These are phyloP conservation scores for Phanerochaete sordida DNA, from an alignment of 768 basidiomycete genomes.

Conservation along the genomic window DNA sequence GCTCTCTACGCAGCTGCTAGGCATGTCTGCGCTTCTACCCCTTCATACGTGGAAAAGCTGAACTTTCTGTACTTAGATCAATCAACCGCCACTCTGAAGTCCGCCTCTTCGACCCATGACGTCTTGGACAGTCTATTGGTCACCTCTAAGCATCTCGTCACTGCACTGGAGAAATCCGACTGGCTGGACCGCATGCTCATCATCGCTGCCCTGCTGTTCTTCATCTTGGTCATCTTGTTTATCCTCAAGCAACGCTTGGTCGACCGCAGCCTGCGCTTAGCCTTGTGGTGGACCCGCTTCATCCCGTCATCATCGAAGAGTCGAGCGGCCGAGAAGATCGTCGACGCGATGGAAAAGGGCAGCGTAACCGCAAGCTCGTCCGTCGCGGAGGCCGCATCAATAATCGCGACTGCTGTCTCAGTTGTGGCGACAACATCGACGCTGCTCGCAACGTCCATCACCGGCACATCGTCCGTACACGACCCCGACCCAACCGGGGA, in stretches of 20 bases:
- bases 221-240: constrained; percentile 78
- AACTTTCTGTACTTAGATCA: constrained; percentile 45
- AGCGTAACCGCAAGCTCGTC: neutral
- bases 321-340: constrained; percentile 25
- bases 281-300: constrained; percentile 87
- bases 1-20: constrained; percentile 80
- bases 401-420: neutral
- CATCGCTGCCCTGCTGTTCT: constrained; percentile 75
- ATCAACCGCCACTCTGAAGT: constrained; percentile 72
- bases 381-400: neutral
- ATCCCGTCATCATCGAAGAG: constrained; percentile 45
- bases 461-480: neutral
- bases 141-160: constrained; percentile 82
- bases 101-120: constrained; percentile 77
- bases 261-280: constrained; percentile 73
- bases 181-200: constrained; percentile 90
- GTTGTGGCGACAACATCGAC: neutral
- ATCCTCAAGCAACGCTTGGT: constrained; percentile 86
- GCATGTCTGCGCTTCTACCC: constrained; percentile 30
- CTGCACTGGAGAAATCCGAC: constrained; percentile 85
- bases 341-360: constrained; percentile 36
- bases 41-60: neutral
- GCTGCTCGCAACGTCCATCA: neutral
- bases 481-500: neutral
- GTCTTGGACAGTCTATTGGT: constrained; percentile 64